phyloP scores from a whole-genome alignment of 2,329 filamentous ascomycete genomes.

The Neophaeococcomyces mojaviensis region DNA sequence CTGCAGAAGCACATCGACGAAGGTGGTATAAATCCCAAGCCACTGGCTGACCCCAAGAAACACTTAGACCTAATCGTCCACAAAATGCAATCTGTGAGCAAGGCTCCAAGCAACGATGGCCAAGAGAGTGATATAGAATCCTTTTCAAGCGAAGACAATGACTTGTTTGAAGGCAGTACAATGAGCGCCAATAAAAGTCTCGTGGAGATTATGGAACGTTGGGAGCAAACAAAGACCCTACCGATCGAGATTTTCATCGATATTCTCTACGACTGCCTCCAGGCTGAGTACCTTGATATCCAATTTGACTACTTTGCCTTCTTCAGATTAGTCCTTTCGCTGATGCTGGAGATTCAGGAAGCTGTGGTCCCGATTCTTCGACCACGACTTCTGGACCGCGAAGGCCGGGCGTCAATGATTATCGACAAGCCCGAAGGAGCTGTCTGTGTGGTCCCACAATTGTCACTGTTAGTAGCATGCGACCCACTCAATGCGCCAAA shows the following conservation, averaged over 20 bases:
- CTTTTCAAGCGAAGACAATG: too few species aligned
- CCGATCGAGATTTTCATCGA: background rate
- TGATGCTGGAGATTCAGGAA: background rate
- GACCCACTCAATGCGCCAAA: background rate
- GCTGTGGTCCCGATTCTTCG: background rate
- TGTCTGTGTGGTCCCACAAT: too few species aligned
- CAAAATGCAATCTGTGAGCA: too few species aligned
- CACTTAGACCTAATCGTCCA: too few species aligned
- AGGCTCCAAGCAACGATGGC: too few species aligned
- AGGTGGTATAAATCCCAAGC: too few species aligned
- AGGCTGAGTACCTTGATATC: background rate
- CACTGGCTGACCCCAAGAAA: too few species aligned
- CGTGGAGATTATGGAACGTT: background rate
- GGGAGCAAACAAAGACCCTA: background rate
- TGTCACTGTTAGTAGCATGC: background rate
- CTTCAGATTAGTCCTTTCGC: background rate
- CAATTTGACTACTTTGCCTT: slow-evolving; percentile 3
- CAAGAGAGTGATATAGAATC: too few species aligned
- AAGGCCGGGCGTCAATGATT: too few species aligned
- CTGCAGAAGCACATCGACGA: too few species aligned
- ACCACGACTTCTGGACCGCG: background rate
- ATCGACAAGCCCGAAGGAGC: too few species aligned
- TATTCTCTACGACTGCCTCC: background rate
- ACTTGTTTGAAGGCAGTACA: too few species aligned
- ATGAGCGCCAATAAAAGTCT: background rate